These are phyloP conservation scores for Ganoderma meredithae DNA, from an alignment of 1,284 basidiomycete genomes.

Conservation along the genomic window DNA sequence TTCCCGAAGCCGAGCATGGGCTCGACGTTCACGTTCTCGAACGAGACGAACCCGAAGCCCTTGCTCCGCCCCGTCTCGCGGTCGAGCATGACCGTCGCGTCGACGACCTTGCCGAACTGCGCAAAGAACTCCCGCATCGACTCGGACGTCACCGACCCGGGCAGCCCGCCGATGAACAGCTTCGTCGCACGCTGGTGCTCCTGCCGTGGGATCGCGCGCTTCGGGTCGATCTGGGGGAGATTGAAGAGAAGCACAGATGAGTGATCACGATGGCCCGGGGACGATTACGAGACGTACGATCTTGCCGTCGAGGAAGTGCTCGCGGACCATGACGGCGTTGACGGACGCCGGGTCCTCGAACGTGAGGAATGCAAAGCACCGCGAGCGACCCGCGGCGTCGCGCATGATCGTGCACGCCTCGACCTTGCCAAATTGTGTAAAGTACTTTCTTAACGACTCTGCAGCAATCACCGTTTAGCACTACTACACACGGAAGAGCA, in stretches of 20 bases:
- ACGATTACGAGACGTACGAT: conserved; percentile 76
- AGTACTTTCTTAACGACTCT: conserved; percentile 78
- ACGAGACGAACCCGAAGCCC: conserved; percentile 98
- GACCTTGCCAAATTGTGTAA: conserved; percentile 81
- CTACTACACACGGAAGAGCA: conserved; percentile 31
- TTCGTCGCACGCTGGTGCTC: conserved; percentile 93
- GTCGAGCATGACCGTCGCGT: conserved; percentile 99
- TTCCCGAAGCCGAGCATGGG: conserved; percentile 86
- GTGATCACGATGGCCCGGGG: conserved; percentile 11
- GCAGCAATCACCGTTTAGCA: conserved; percentile 42
- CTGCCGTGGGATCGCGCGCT: conserved; percentile 96
- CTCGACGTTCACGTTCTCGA: conserved; percentile 89
- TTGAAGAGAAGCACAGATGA: conserved; percentile 13
- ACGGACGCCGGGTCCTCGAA: conserved; percentile 87
- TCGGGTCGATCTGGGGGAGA: conserved; percentile 90
- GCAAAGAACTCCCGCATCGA: conserved; percentile 93
- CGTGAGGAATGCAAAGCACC: conserved; percentile 95
- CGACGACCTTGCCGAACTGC: conserved; percentile 92
- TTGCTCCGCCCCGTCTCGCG: conserved; percentile 95
- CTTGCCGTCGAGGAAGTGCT: conserved; percentile 93
- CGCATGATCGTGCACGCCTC: conserved; percentile 96
- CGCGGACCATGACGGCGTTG: conserved; percentile 81
- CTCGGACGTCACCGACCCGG: conserved; percentile 91
- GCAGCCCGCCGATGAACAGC: conserved; percentile 95
- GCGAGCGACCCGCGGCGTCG: conserved; percentile 87